Evolutionary conservation across 192 early-diverging fungal species (phyloP).

Genomic region (Lobulomyces angularis): DNA sequence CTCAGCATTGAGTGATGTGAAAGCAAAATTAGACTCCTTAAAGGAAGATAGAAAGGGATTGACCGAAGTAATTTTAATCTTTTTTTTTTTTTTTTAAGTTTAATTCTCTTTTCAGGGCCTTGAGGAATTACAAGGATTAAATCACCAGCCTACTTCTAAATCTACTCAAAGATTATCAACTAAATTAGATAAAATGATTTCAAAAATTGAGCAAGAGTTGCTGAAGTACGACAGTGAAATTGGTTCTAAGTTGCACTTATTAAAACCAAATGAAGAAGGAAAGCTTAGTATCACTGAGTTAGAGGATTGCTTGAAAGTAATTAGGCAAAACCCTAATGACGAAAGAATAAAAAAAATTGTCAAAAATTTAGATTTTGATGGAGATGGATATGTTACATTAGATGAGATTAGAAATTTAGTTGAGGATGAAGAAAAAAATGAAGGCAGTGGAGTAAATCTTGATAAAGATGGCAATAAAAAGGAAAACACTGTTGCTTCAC

Average conservation of each 20-base stretch:
- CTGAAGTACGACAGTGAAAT: constrained; percentile 49
- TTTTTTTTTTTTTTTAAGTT: constrained; percentile 6
- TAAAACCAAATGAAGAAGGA: constrained; percentile 54
- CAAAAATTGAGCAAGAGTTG: constrained; percentile 58
- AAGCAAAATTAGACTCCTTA: constrained; percentile 19
- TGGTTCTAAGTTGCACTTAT: constrained; percentile 49
- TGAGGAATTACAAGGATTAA: constrained; percentile 36
- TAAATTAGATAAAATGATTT: constrained; percentile 70
- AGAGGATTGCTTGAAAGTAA: constrained; percentile 52
- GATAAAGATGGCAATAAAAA: too few relatives aligned
- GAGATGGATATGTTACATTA: constrained; percentile 53
- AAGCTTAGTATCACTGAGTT: constrained; percentile 54
- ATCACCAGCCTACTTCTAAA: constrained; percentile 40
- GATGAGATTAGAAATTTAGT: constrained; percentile 48
- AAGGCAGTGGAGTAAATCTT: constrained; percentile 44
- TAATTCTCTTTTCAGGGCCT: constrained; percentile 20
- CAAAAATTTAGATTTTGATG: constrained; percentile 56
- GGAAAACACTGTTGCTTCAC: too few relatives aligned
- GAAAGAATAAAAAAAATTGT: constrained; percentile 63
- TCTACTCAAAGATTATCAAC: constrained; percentile 43
- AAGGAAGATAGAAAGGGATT: constrained; percentile 37
- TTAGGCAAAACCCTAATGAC: constrained; percentile 53
- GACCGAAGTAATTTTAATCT: constrained; percentile 17
- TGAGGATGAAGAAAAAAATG: constrained; percentile 31
- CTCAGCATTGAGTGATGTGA: constrained; percentile 32